Percentiles rank a stretch among this genome's conserved stretches.
Evolutionary conservation across 805 yeast species (phyloP).

Genomic region (Cyberlindnera mississippiensis): DNA sequence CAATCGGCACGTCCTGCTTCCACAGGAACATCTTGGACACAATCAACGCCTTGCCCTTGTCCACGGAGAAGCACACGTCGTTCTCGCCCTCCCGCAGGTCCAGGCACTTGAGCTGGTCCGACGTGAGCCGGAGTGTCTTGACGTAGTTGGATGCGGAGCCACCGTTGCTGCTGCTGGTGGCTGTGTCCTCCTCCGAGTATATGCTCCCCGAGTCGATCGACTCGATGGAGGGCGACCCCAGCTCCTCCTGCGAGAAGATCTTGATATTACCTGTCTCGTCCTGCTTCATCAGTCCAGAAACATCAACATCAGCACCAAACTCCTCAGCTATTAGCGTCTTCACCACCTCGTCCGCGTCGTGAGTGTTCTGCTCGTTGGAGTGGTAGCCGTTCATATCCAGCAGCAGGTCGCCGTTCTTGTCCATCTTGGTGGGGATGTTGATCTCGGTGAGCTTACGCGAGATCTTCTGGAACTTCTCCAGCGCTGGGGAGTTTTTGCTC

Average conservation of each 20-base stretch:
- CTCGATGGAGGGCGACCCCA: slow-evolving; percentile 6
- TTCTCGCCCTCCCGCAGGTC: slow-evolving; percentile 77
- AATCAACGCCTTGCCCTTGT: slow-evolving; percentile 76
- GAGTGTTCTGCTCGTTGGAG: slow-evolving; percentile 73
- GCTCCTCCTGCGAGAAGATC: slow-evolving; percentile 38
- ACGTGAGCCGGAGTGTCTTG: slow-evolving; percentile 84
- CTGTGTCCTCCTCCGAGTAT: slow-evolving; percentile 4
- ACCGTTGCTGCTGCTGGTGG: no score
- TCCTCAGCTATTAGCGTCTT: slow-evolving; percentile 74
- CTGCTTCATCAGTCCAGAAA: slow-evolving; percentile 43
- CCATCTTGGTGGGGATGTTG: slow-evolving; percentile 84
- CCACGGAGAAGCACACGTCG: slow-evolving; percentile 71
- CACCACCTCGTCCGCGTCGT: slow-evolving; percentile 71
- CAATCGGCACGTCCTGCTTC: slow-evolving; percentile 83
- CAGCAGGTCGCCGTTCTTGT: slow-evolving; percentile 83
- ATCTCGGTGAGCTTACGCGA: slow-evolving; percentile 61
- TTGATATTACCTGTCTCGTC: slow-evolving; percentile 68
- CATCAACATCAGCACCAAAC: slow-evolving; percentile 50
- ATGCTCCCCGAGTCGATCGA: slow-evolving; percentile 6
- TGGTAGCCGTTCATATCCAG: slow-evolving; percentile 96
- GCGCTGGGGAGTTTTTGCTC: slow-evolving; percentile 30
- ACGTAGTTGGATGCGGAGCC: slow-evolving; percentile 45
- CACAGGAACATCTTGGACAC: slow-evolving; percentile 74
- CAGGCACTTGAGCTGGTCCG: slow-evolving; percentile 78
- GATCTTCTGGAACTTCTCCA: slow-evolving; percentile 58